Conservation (phyloP, 2,329 filamentous ascomycete genomes). For the Rutstroemia sp. region DNA sequence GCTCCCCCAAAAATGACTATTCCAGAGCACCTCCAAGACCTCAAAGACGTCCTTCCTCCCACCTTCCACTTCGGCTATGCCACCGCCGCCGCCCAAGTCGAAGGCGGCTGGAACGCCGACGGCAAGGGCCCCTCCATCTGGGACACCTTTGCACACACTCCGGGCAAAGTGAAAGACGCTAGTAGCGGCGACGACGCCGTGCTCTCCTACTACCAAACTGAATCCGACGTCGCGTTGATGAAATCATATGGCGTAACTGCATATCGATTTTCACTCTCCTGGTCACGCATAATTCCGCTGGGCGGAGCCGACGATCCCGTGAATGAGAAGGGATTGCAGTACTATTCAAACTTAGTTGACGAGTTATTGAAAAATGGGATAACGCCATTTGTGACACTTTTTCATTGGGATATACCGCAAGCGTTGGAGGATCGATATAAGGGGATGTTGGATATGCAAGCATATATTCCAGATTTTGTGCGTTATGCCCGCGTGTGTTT, state of each 20-base stretch:
- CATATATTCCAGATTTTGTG: constrained; percentile 75
- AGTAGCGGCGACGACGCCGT: constrained; percentile 69
- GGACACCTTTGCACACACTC: constrained; percentile 73
- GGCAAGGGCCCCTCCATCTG: constrained; percentile 76
- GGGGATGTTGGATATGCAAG: constrained; percentile 67
- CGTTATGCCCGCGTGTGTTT: constrained; percentile 71
- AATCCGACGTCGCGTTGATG: constrained; percentile 67
- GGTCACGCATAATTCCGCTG: constrained; percentile 74
- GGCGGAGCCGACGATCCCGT: constrained; percentile 73
- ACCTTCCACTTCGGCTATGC: constrained; percentile 75
- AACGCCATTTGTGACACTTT: constrained; percentile 71
- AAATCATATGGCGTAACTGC: constrained; percentile 63
- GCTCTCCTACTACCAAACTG: constrained; percentile 74
- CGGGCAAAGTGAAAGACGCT: constrained; percentile 73
- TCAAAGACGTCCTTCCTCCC: constrained; percentile 44
- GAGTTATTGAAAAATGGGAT: constrained; percentile 70
- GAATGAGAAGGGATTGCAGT: constrained; percentile 68
- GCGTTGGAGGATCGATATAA: constrained; percentile 74
- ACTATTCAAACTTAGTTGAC: constrained; percentile 71
- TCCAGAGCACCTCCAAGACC: constrained; percentile 31
- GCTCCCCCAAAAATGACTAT: background rate
- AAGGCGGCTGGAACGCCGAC: constrained; percentile 65
- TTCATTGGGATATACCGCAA: constrained; percentile 81
- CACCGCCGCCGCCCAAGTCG: constrained; percentile 77
- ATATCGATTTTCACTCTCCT: constrained; percentile 79